Base-by-base conservation (phyloP, 2,329 filamentous ascomycete species). In the Talaromyces sp. region DNA sequence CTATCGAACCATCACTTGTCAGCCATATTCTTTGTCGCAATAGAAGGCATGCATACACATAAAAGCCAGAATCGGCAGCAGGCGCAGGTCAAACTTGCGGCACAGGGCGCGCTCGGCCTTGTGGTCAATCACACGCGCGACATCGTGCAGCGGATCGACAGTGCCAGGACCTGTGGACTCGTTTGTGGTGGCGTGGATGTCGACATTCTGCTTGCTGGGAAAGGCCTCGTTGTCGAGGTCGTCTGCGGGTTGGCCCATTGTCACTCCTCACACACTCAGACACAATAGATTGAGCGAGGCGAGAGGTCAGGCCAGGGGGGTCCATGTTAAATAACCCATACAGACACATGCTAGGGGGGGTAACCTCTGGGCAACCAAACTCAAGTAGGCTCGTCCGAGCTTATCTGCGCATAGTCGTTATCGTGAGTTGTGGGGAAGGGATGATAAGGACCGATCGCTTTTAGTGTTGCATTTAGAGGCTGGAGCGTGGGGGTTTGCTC, bases 11-110 rank as follows among this genome's bases (percentile, higher is more conserved):
- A 33, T 55, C 13, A 15, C 30, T 27, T 22, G 42, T 44, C 19
- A 27, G 17, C 30, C 8, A 22, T 36, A 17, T 15, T 25, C 44
- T 8, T 47, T 25, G 10, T 4, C 2, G 44, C 3, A 47, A 3
- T 11, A 19, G 44, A 47, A 39, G 30, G 58, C 5, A 61, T 8
- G 68, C 74, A 60, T 66, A 77, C 75, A 87, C 84, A 87, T 86
- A 22, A 85, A 64, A 1, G 84, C 82, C 11, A 87, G 71, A 28
- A 85, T 77, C 0, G 85, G 85, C n/a, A 87, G 71, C 54, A 87
- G 60, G 8, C 75, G 71, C 58, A 75, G 58, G 59, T 78, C 75
- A 65, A 87, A 83, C 64, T 85, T 85, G 69, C 80, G 80, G 58
- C 83, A 81, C 15, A 87, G 73, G 27, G 72, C 72, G 39, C 78